Evolutionary conservation across 257 asterid species (phyloP).

Genomic region (Haberlea rhodopensis): DNA sequence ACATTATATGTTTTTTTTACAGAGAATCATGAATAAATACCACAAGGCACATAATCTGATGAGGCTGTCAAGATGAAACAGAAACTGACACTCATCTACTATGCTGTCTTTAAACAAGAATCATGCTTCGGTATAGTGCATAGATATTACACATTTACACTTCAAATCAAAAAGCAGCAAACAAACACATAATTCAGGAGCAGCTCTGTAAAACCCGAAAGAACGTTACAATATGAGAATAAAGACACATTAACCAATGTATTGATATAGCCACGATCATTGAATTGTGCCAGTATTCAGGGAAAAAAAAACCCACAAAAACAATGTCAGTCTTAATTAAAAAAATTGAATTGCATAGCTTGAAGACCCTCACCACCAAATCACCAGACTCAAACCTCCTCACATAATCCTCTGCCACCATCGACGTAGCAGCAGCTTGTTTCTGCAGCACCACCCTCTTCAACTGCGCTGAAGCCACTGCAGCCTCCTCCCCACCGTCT

Average conservation of each 20-base stretch:
- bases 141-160: too few species aligned
- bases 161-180: not conserved
- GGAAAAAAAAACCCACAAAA: constrained; percentile 6
- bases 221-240: not conserved
- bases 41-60: not conserved
- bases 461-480: constrained; percentile 63
- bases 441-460: constrained; percentile 90
- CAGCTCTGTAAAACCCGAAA: not conserved
- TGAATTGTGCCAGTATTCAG: not conserved
- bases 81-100: not conserved
- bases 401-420: constrained; percentile 81
- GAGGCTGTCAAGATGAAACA: not conserved
- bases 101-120: not conserved
- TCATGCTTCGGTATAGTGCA: not conserved
- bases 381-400: constrained; percentile 86
- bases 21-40: not conserved
- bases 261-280: too few species aligned
- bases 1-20: not conserved
- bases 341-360: not conserved
- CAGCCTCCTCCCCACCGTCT: constrained; percentile 49
- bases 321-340: too few species aligned
- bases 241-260: not conserved
- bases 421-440: constrained; percentile 82
- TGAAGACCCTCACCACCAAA: constrained; percentile 49
- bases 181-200: not conserved